A percentile compares a stretch with the other conserved stretches of the same genome.
Conservation (phyloP, 2,329 filamentous ascomycete genomes). For the Aspergillus ustus region DNA sequence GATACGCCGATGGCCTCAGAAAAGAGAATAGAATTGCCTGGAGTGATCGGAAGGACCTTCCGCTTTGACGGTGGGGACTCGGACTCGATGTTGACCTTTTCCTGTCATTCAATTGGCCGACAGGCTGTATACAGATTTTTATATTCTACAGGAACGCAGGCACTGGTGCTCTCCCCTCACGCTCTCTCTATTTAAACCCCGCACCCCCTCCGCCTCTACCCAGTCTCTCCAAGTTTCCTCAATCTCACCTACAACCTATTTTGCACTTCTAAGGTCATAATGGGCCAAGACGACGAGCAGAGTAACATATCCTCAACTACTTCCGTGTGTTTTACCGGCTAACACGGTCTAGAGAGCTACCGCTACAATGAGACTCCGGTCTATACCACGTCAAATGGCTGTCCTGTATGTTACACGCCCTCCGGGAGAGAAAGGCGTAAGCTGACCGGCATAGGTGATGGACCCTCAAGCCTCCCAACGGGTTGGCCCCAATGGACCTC, state of each 20-base stretch:
- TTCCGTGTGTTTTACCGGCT: not conserved
- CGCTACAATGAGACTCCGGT: constrained; percentile 63
- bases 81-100: constrained; percentile 5
- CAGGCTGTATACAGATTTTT: constrained; percentile 7
- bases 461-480: constrained; percentile 59
- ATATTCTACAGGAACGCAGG: not conserved
- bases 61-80: constrained; percentile 9
- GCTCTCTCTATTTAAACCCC: constrained; percentile 14
- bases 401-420: constrained; percentile 43
- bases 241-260: not conserved
- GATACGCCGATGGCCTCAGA: not conserved
- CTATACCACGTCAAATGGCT: constrained; percentile 65
- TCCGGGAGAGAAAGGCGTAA: not conserved
- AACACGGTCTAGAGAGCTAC: constrained; percentile 39
- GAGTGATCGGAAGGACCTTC: constrained; percentile 6
- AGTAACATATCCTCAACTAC: constrained; percentile 27
- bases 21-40: not conserved
- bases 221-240: not conserved
- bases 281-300: constrained; percentile 44
- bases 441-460: constrained; percentile 44
- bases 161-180: constrained; percentile 13
- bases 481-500: constrained; percentile 60
- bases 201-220: constrained; percentile 10
- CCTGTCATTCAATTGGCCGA: not conserved
- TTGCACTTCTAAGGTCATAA: constrained; percentile 25